These are phyloP conservation scores for Malus hybrid DNA, from an alignment of 331 rosid species.

Conservation along the genomic window DNA sequence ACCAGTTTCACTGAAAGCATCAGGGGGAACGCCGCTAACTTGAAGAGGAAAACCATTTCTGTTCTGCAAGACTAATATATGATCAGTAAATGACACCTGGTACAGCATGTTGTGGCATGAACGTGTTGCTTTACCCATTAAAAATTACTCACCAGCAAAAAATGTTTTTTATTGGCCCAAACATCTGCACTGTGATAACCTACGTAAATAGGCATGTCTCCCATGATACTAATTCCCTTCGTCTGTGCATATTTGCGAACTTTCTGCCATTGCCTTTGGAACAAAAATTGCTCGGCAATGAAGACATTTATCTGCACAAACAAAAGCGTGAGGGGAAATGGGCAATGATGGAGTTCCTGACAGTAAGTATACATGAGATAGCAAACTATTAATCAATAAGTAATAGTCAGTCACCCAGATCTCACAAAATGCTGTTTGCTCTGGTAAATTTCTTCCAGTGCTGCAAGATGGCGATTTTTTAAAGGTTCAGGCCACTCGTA, in stretches of 20 bases:
- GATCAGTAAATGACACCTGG: constrained; percentile 9
- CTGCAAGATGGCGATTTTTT: constrained; percentile 80
- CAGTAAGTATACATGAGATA: constrained; percentile 1
- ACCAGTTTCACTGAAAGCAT: constrained; percentile 94
- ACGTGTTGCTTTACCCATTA: constrained; percentile 1
- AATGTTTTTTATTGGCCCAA: constrained; percentile 92
- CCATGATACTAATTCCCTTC: constrained; percentile 82
- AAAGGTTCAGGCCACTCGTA: constrained; percentile 91
- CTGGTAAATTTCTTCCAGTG: constrained; percentile 66
- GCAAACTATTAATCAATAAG: constrained; percentile 14
- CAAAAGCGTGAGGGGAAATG: constrained; percentile 9
- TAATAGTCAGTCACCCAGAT: constrained; percentile 22
- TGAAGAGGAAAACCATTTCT: constrained; percentile 74
- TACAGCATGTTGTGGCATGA: not conserved
- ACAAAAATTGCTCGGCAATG: constrained; percentile 84
- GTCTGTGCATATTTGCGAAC: constrained; percentile 62
- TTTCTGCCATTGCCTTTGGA: constrained; percentile 96
- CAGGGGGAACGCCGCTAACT: constrained; percentile 97
- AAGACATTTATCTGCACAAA: constrained; percentile 68
- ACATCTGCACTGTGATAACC: constrained; percentile 99
- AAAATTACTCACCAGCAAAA: constrained; percentile 56
- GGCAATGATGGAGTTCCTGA: constrained; percentile 12
- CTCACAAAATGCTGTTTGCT: constrained; percentile 77
- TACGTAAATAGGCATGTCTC: constrained; percentile 99
- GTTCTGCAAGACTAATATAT: constrained; percentile 47